phyloP scores from a whole-genome alignment of 192 early-diverging fungal genomes.

The Mycoemilia scoparia region DNA sequence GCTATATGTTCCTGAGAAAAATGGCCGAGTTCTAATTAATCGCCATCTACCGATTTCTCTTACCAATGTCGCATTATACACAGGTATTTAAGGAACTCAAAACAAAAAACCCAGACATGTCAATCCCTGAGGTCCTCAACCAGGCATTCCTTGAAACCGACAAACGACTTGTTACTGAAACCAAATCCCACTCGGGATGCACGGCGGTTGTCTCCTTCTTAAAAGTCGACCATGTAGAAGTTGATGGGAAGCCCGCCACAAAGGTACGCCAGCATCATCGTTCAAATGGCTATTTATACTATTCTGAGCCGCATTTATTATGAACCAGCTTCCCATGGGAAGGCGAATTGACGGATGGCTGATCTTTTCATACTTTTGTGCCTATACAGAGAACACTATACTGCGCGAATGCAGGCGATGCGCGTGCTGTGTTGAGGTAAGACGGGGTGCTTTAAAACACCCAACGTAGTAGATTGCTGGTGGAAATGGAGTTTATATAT shows the following conservation, averaged over 20 bases:
- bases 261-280: too few relatives aligned
- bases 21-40: background rate
- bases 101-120: slow-evolving; percentile 25
- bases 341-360: slow-evolving; percentile 1
- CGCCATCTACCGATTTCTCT: background rate
- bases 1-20: background rate
- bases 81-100: slow-evolving; percentile 52
- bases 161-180: slow-evolving; percentile 52
- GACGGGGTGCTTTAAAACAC: slow-evolving; percentile 35
- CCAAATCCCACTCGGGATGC: slow-evolving; percentile 73
- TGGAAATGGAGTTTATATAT: background rate
- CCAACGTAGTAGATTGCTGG: background rate
- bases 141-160: slow-evolving; percentile 68
- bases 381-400: slow-evolving; percentile 35
- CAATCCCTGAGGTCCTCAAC: slow-evolving; percentile 70
- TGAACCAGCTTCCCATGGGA: background rate
- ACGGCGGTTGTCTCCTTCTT: slow-evolving; percentile 77
- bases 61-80: slow-evolving; percentile 1
- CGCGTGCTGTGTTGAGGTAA: slow-evolving; percentile 83
- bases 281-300: too few relatives aligned
- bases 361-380: background rate
- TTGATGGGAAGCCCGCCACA: too few relatives aligned
- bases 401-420: slow-evolving; percentile 95
- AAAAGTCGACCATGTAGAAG: slow-evolving; percentile 6
- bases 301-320: too few relatives aligned